Evolutionary conservation across 2,329 filamentous ascomycete genomes (phyloP).

Genomic region (Aspergillus persii): DNA sequence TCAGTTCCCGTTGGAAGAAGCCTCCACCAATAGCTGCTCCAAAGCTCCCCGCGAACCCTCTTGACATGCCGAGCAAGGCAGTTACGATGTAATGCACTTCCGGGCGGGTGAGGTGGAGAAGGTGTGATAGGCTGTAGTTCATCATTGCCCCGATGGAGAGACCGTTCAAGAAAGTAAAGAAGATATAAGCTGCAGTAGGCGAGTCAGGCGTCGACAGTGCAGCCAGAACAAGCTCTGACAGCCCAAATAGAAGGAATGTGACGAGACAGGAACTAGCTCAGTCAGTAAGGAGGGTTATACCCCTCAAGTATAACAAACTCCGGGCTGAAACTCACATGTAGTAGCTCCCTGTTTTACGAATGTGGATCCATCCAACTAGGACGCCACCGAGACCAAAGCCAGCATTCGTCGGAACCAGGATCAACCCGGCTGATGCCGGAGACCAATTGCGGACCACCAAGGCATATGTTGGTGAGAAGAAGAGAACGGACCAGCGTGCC

Average conservation of each 20-base stretch:
- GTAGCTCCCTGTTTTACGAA: constrained; percentile 70
- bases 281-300: background rate
- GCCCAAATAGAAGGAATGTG: constrained; percentile 60
- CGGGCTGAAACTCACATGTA: constrained; percentile 50
- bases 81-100: constrained; percentile 72
- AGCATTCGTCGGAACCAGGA: constrained; percentile 76
- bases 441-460: constrained; percentile 70
- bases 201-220: constrained; percentile 54
- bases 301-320: background rate
- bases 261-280: constrained; percentile 54
- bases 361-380: constrained; percentile 71
- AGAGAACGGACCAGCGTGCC: constrained; percentile 74
- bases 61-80: constrained; percentile 73
- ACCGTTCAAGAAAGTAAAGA: constrained; percentile 67
- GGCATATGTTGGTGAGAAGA: constrained; percentile 77
- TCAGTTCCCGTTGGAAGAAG: constrained; percentile 64
- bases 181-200: constrained; percentile 55
- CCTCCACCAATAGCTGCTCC: constrained; percentile 78
- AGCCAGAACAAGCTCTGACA: constrained; percentile 59
- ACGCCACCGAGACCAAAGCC: constrained; percentile 76
- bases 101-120: constrained; percentile 68
- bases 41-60: constrained; percentile 78
- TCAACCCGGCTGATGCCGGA: constrained; percentile 68
- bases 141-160: constrained; percentile 68
- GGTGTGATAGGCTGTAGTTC: constrained; percentile 79